Percentiles rank a stretch among this genome's conserved stretches.
These are phyloP conservation scores for Cyclocybe aegerita DNA, from an alignment of 768 basidiomycete genomes.

Conservation along the genomic window DNA sequence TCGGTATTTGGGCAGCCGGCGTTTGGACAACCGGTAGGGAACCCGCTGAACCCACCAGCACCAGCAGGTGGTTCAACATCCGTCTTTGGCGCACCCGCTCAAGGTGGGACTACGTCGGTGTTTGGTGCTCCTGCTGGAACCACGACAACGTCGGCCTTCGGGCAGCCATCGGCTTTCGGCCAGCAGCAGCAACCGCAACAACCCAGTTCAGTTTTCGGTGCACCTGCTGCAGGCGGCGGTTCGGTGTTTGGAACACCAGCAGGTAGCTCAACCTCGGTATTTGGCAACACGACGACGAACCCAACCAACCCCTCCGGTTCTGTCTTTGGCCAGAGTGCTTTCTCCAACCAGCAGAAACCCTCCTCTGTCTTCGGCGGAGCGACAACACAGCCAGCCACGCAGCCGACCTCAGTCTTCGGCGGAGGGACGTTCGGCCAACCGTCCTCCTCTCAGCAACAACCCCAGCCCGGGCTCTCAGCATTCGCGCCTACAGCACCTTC, in stretches of 20 bases:
- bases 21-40: constrained; percentile 5
- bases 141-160: constrained; percentile 2
- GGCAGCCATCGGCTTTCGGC: constrained; percentile 21
- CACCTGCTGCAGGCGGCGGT: constrained; percentile 13
- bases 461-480: constrained; percentile 2
- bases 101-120: neutral
- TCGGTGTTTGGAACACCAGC: neutral
- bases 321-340: constrained; percentile 11
- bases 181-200: constrained; percentile 7
- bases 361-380: constrained; percentile 13
- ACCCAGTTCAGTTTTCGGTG: constrained; percentile 16
- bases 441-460: constrained; percentile 2
- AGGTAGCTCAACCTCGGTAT: constrained; percentile 9
- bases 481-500: constrained; percentile 7
- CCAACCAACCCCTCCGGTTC: constrained; percentile 5
- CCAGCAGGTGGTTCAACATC: constrained; percentile 10
- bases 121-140: neutral
- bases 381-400: neutral
- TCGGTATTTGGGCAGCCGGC: constrained; percentile 28
- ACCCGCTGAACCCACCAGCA: constrained; percentile 21
- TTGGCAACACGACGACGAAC: constrained; percentile 3
- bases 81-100: constrained; percentile 15
- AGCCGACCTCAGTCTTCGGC: neutral
- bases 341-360: constrained; percentile 5
- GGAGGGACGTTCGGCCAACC: constrained; percentile 1